Conservation (phyloP, 2,329 filamentous ascomycete species). For the Fusarium poae region DNA sequence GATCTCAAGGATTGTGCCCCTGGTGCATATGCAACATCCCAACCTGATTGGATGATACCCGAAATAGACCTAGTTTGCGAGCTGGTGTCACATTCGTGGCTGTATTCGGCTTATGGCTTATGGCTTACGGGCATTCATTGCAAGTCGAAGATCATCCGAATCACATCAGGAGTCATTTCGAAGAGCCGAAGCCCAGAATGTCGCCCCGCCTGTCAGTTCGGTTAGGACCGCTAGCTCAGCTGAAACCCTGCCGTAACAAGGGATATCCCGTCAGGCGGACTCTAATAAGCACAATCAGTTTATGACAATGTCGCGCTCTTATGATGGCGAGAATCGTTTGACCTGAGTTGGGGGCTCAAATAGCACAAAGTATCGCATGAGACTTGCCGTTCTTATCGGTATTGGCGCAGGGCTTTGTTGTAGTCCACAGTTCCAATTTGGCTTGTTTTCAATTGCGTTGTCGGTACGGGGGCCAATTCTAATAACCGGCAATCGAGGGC, state of each 20-base stretch:
- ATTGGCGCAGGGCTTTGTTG: not conserved
- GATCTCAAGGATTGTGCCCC: slow-evolving; percentile 9
- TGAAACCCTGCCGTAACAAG: slow-evolving; percentile 29
- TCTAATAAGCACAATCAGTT: not conserved
- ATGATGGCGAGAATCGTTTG: slow-evolving; percentile 9
- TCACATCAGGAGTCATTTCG: slow-evolving; percentile 12
- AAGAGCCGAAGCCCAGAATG: slow-evolving; percentile 29
- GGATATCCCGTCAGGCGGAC: slow-evolving; percentile 14
- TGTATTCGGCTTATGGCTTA: slow-evolving; percentile 16
- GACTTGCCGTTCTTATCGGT: not conserved
- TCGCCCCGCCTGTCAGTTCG: slow-evolving; percentile 42
- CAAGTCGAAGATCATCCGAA: slow-evolving; percentile 32
- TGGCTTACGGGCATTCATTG: slow-evolving; percentile 8
- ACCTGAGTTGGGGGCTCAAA: not conserved
- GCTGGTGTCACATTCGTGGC: slow-evolving; percentile 16
- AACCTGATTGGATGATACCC: slow-evolving; percentile 8
- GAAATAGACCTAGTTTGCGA: slow-evolving; percentile 34
- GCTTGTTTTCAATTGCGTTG: not conserved
- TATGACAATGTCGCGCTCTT: slow-evolving; percentile 12
- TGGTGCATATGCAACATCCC: not conserved
- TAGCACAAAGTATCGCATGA: not conserved
- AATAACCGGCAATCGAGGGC: not conserved
- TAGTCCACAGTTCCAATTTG: not conserved
- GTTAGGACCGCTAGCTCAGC: slow-evolving; percentile 40
- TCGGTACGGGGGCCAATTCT: not conserved